These are phyloP conservation scores for Tricholoma sp. DNA, from an alignment of 768 basidiomycete species.

Conservation along the genomic window DNA sequence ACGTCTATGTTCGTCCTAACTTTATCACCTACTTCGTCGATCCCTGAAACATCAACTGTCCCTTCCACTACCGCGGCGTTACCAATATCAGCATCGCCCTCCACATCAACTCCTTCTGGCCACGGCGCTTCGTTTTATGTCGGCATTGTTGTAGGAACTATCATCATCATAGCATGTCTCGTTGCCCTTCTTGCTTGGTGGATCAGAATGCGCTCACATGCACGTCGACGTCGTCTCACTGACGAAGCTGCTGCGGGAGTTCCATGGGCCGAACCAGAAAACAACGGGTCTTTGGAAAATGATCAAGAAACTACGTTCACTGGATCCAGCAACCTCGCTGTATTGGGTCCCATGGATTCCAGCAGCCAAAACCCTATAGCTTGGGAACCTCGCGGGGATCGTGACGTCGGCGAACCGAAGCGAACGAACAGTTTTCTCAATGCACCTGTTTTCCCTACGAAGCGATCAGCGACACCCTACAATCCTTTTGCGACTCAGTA, in stretches of 20 bases:
- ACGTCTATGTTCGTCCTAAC: neutral
- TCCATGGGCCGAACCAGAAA: slow-evolving; percentile 27
- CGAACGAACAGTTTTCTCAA: slow-evolving; percentile 24
- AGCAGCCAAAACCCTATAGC: slow-evolving; percentile 23
- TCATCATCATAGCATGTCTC: slow-evolving; percentile 40
- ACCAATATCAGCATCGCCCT: slow-evolving; percentile 1
- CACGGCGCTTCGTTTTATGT: slow-evolving; percentile 43
- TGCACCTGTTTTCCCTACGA: slow-evolving; percentile 9
- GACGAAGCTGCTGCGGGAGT: slow-evolving; percentile 25
- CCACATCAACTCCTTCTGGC: neutral
- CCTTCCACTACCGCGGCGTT: slow-evolving; percentile 4
- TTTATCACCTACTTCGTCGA: neutral
- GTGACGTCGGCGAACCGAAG: slow-evolving; percentile 39
- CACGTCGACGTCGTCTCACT: slow-evolving; percentile 27
- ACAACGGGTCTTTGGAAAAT: slow-evolving; percentile 19
- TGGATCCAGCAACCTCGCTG: slow-evolving; percentile 13
- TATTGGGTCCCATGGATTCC: slow-evolving; percentile 16
- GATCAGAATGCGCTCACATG: slow-evolving; percentile 35
- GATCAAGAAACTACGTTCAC: slow-evolving; percentile 16
- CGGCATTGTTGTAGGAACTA: slow-evolving; percentile 41
- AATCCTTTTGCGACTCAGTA: slow-evolving; percentile 18
- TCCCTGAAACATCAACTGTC: slow-evolving; percentile 3
- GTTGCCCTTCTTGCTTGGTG: slow-evolving; percentile 45
- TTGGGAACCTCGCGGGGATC: slow-evolving; percentile 35
- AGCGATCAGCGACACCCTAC: slow-evolving; percentile 13